Evolutionary conservation across 140 eudicot species (phyloP), one percentile per base, ranked within the genome.

Genomic region (Stevia rebaudiana): DNA sequence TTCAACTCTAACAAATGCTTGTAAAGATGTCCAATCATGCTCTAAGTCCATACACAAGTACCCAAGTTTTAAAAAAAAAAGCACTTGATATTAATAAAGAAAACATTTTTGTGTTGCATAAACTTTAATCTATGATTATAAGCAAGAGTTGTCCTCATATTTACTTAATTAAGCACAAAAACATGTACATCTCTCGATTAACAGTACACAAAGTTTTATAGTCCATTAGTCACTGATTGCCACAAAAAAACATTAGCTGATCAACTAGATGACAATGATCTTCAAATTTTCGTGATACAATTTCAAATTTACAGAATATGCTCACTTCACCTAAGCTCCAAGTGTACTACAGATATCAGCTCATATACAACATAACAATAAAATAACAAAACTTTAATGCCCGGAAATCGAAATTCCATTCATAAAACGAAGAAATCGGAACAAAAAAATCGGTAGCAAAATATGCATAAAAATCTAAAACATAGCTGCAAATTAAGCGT

Each of bases 181-280:
- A n/a, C 68, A 74, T 74, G 18, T 44, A 56, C 24, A 63, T 1
- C 19, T 47, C 69, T 60, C 49, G 63, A 23, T 71, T 54, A 23
- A 17, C 13, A 41, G 19, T 25, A 24, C 47, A 55, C 23, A 62
- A 8, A 51, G 15, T 35, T 35, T 23, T 31, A 12, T 11, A 53
- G 8, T 36, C 51, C 61, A 31, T 56, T 9, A 69, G 7, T 63
- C 62, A 44, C 72, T 18, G 46, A 42, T 69, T 58, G 17, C 21
- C 53, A 15, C 18, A 68, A 42, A 28, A 68, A 42, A 43, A 63
- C 72, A 76, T 76, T 30, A 35, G 24, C 16, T 23, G 28, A 63
- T 49, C 65, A 52, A 71, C 40, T 39, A 75, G 71, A 77, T 71
- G 62, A 72, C 55, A 24, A 1, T 77, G 74, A 71, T 76, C 81